Evolutionary conservation across 306 rosid species (phyloP), one percentile per base, ranked within the genome.

Genomic region (Malus asiatica): DNA sequence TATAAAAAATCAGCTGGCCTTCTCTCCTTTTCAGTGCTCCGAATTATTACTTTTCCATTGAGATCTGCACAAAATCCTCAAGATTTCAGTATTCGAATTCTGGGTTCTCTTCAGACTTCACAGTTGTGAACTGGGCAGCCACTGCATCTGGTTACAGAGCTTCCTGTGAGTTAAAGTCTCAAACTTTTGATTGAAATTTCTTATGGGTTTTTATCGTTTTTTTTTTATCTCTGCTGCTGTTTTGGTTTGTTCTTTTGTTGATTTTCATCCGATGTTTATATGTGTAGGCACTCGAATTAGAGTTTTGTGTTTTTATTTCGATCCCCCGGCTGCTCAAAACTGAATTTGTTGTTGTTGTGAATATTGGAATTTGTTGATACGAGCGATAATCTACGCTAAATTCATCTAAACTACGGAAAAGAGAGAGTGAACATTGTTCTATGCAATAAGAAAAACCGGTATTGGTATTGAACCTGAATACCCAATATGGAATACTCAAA

Each of bases 41-140:
- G 44, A 60, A 61, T 77, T 42, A 73, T 61, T 79, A 8, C 38
- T 66, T 46, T 76, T 27, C 46, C n/a, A 25, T 80, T 81, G 76
- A 83, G 93, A 89, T 89, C 87, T 80, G 66, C 81, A 53, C 4
- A 75, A 51, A 46, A 23, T 58, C 18, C 35, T 83, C 76, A 27
- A 67, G 78, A 53, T 74, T 81, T 83, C 71, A 29, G 27, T 12
- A 25, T 58, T 72, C 62, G 68, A 63, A 45, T 64, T 86, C 78
- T 74, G 76, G 83, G 61, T 71, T 74, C 68, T 69, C 53, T 45
- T 65, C 72, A 72, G 64, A 51, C 3, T 51, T 29, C 22, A 18
- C 20, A 45, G 45, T 38, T 55, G 71, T 72, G 33, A 66, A 58
- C 66, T 22, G 9, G 77, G 44, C 35, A 61, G 30, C 73, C 35